These are phyloP conservation scores for Candida fluviatilis DNA, from an alignment of 805 yeast genomes.

Conservation along the genomic window DNA sequence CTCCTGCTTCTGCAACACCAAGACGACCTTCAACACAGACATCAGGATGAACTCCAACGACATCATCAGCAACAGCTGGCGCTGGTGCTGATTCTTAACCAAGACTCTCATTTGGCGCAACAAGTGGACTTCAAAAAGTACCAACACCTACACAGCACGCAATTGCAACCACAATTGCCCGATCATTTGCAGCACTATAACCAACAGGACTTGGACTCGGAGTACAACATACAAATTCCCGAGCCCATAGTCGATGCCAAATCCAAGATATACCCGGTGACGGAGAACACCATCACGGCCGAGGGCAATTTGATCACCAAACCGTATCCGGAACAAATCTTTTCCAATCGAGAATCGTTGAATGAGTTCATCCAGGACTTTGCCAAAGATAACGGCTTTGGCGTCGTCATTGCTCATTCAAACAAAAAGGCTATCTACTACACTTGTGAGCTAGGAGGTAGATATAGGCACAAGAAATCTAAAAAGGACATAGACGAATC, in stretches of 20 bases:
- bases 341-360: constrained; percentile 45
- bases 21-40: constrained; percentile 12
- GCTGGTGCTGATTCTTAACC: constrained; percentile 8
- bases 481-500: constrained; percentile 16
- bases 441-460: constrained; percentile 57
- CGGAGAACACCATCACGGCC: constrained; percentile 43
- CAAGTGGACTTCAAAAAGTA: constrained; percentile 9
- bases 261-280: constrained; percentile 36
- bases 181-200: constrained; percentile 7
- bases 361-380: constrained; percentile 53
- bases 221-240: constrained; percentile 43
- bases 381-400: constrained; percentile 55
- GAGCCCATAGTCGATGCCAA: constrained; percentile 42
- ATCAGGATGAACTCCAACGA: constrained; percentile 8
- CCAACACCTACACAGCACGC: constrained; percentile 13
- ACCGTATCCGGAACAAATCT: constrained; percentile 50
- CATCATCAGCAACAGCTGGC: constrained; percentile 8
- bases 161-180: constrained; percentile 12
- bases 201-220: constrained; percentile 23
- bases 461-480: constrained; percentile 48
- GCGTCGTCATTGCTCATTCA: constrained; percentile 57
- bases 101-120: constrained; percentile 6
- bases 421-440: constrained; percentile 56
- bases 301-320: constrained; percentile 51
- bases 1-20: constrained; percentile 10